These are phyloP conservation scores for Penicillium sclerotigenum DNA, from an alignment of 2,329 filamentous ascomycete species.

Conservation along the genomic window DNA sequence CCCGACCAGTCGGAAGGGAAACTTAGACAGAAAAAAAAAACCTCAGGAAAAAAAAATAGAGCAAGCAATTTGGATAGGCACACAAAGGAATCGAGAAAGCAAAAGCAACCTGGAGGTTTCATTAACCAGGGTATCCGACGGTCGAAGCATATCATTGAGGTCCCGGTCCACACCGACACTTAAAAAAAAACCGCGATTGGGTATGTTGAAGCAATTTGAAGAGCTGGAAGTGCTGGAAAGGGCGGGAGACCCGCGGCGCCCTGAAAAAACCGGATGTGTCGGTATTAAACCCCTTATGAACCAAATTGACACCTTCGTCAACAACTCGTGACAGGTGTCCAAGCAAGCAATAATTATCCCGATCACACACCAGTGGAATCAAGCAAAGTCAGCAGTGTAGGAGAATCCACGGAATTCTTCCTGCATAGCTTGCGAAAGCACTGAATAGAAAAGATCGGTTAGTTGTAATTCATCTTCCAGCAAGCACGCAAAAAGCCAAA, in stretches of 20 bases:
- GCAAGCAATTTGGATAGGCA: slow-evolving; percentile 25
- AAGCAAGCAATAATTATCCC: slow-evolving; percentile 13
- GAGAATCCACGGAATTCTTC: slow-evolving; percentile 99
- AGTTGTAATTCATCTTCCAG: slow-evolving; percentile 9
- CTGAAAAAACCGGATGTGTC: slow-evolving; percentile 7
- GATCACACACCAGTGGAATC: slow-evolving; percentile 25
- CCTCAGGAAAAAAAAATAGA: slow-evolving; percentile 8
- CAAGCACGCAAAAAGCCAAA: not conserved
- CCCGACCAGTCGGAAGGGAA: slow-evolving; percentile 13
- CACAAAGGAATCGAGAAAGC: slow-evolving; percentile 11
- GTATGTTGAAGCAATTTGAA: slow-evolving; percentile 25
- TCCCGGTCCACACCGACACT: slow-evolving; percentile 19
- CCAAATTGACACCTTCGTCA: slow-evolving; percentile 5
- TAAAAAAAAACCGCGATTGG: slow-evolving; percentile 23
- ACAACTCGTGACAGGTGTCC: slow-evolving; percentile 9
- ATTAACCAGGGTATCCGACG: slow-evolving; percentile 23
- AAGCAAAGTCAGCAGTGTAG: slow-evolving; percentile 89
- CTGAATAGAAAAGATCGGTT: slow-evolving; percentile 46
- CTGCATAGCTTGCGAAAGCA: slow-evolving; percentile 97
- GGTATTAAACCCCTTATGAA: slow-evolving; percentile 9
- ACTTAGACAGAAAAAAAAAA: slow-evolving; percentile 2
- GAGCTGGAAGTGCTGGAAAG: slow-evolving; percentile 17
- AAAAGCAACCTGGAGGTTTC: slow-evolving; percentile 15
- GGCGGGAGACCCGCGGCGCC: slow-evolving; percentile 17
- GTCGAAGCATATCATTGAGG: slow-evolving; percentile 16